Percentiles rank a stretch among this genome's conserved stretches.
Evolutionary conservation across 2,329 filamentous ascomycete species (phyloP).

Genomic region (Neofusicoccum ribis): DNA sequence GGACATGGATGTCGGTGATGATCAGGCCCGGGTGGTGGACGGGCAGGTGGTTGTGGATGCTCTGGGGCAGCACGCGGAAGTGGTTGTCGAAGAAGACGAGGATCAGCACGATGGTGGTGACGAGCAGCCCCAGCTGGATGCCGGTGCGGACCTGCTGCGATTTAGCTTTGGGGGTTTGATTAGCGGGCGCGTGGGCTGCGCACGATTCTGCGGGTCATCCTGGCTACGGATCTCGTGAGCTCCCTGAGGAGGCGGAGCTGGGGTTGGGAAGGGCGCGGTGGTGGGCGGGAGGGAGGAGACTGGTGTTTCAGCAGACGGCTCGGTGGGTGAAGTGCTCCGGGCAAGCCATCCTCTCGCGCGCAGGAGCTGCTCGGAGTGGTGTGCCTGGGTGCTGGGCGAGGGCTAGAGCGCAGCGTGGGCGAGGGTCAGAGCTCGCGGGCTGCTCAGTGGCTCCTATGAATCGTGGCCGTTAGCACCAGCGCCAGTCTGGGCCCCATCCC

Average conservation of each 20-base stretch:
- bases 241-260: conserved; percentile 8
- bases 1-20: conserved; percentile 80
- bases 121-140: conserved; percentile 70
- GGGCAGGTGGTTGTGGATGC: conserved; percentile 84
- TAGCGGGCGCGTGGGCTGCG: conserved; percentile 19
- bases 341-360: conserved; percentile 17
- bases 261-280: not conserved
- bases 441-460: conserved; percentile 5
- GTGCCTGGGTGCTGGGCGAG: not conserved
- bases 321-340: conserved; percentile 1
- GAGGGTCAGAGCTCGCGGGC: conserved; percentile 12
- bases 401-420: conserved; percentile 10
- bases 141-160: conserved; percentile 57
- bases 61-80: conserved; percentile 80
- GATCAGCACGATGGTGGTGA: conserved; percentile 64
- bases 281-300: not conserved
- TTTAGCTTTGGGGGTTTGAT: conserved; percentile 11
- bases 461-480: conserved; percentile 15
- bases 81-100: conserved; percentile 84
- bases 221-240: conserved; percentile 20
- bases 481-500: conserved; percentile 4
- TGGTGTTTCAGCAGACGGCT: conserved; percentile 19
- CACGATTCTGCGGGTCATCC: conserved; percentile 44
- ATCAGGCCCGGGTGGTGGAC: conserved; percentile 78
- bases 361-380: conserved; percentile 6